Base-by-base conservation (phyloP, 345 rosid species). In the Acer yangbiense region DNA sequence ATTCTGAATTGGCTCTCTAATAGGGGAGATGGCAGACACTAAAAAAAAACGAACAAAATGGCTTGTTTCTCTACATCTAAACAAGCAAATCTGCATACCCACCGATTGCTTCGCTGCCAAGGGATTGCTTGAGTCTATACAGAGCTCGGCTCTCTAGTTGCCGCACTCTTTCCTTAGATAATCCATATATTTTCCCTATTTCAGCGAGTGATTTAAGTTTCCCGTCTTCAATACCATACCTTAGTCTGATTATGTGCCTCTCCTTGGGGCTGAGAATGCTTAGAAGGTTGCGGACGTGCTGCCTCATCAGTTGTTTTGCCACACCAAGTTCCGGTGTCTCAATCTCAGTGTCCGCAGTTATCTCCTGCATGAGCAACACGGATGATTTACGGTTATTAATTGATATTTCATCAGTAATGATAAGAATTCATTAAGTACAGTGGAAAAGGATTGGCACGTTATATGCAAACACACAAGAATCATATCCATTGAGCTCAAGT, bases 61-160 rank as follows among this genome's bases (percentile, higher is more conserved):
- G 3, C 21, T 32, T 74, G 18, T n/a, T 46, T 27, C 39, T 48
- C 10, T 35, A 69, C 67, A 57, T 65, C 83, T 87, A 90, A 63
- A 88, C 77, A 82, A 92, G 87, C 83, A 95, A 82, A 68, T 88
- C 89, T 68, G 81, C 77, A 74, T 92, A 92, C 2, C 91, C 97
- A 69, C 79, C 73, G 44, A 88, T 84, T 23, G 92, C 97, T 55
- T 93, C 90, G 76, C 80, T 82, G 46, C 14, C 80, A 32, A 90
- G 83, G 86, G 89, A 76, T 69, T 90, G 90, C 87, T 87, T 91
- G 69, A 93, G 94, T 87, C 91, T 92, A 84, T 87, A 82, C 65
- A 91, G 60, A 21, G 98, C 96, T 65, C 91, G 80, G 87, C 82
- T 87, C 85, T 93, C 96, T 78, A 95, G 78, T 69, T 95, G 96